phyloP scores from a whole-genome alignment of 2,329 filamentous ascomycete species.

The Chaetomiaceae sp. region DNA sequence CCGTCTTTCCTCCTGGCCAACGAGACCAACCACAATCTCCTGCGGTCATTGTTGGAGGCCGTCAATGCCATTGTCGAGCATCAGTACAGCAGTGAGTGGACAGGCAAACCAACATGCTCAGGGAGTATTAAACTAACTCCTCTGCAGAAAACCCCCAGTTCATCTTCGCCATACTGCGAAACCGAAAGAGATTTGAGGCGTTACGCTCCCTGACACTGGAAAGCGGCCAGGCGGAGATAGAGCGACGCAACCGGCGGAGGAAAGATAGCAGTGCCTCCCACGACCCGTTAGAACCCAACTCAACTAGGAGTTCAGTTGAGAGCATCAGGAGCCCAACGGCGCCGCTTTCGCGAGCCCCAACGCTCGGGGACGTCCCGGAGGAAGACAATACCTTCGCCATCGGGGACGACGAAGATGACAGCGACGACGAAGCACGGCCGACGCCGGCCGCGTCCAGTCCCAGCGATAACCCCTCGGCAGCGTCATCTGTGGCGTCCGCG shows the following conservation, averaged over 20 bases:
- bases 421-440: conserved; percentile 47
- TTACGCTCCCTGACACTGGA: conserved; percentile 85
- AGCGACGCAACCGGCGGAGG: conserved; percentile 66
- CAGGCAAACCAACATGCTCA: no score
- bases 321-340: conserved; percentile 61
- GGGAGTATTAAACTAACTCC: conserved; percentile 6
- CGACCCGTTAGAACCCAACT: conserved; percentile 47
- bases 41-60: conserved; percentile 79
- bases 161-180: conserved; percentile 72
- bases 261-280: conserved; percentile 56
- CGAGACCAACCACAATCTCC: conserved; percentile 78
- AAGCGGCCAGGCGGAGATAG: conserved; percentile 86
- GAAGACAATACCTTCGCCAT: conserved; percentile 83
- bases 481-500: conserved; percentile 63
- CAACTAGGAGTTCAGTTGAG: conserved; percentile 60
- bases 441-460: conserved; percentile 61
- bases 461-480: conserved; percentile 57
- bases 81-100: conserved; percentile 65
- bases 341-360: conserved; percentile 48
- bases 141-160: conserved; percentile 71
- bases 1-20: conserved; percentile 90
- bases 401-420: conserved; percentile 68
- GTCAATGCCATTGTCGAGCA: conserved; percentile 89
- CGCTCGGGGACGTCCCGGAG: conserved; percentile 65
- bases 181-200: conserved; percentile 78